Conservation (phyloP, 2,329 filamentous ascomycete species). For the Pseudogymnoascus sp. region DNA sequence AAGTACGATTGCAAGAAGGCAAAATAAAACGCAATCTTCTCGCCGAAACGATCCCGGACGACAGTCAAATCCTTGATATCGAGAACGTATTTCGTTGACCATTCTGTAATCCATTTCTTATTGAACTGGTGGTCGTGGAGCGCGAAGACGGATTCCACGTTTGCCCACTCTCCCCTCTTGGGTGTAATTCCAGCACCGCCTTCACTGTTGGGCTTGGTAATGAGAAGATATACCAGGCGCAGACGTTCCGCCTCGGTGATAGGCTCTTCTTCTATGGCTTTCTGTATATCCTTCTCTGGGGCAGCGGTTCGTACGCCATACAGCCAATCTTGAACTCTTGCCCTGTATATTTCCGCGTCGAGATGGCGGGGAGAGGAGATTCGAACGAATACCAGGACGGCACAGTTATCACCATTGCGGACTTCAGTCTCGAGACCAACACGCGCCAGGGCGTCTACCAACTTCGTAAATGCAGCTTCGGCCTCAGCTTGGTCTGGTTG, state of each 20-base stretch:
- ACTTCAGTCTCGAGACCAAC: conserved; percentile 86
- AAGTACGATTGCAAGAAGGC: conserved; percentile 91
- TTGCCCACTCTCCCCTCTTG: conserved; percentile 59
- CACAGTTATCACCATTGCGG: conserved; percentile 64
- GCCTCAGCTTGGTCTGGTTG: conserved; percentile 57
- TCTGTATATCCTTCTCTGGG: conserved; percentile 62
- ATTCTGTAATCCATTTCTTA: conserved; percentile 63
- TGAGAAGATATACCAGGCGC: conserved; percentile 77
- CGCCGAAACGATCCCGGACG: conserved; percentile 69
- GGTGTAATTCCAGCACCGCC: conserved; percentile 73
- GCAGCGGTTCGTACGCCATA: conserved; percentile 73
- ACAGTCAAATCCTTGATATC: conserved; percentile 58
- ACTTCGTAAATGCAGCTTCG: conserved; percentile 64
- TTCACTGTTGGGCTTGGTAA: conserved; percentile 62
- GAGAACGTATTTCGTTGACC: conserved; percentile 63
- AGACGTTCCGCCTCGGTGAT: conserved; percentile 83
- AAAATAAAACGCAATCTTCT: conserved; percentile 89
- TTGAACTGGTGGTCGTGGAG: conserved; percentile 72
- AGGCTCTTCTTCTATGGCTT: conserved; percentile 62
- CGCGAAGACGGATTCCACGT: conserved; percentile 66
- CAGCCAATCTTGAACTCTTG: conserved; percentile 87
- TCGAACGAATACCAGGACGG: conserved; percentile 75
- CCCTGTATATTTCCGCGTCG: conserved; percentile 72
- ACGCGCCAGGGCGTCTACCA: conserved; percentile 64
- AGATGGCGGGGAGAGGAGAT: conserved; percentile 69